Conservation (phyloP, 441 rosid species). For the Daphne laureola region DNA sequence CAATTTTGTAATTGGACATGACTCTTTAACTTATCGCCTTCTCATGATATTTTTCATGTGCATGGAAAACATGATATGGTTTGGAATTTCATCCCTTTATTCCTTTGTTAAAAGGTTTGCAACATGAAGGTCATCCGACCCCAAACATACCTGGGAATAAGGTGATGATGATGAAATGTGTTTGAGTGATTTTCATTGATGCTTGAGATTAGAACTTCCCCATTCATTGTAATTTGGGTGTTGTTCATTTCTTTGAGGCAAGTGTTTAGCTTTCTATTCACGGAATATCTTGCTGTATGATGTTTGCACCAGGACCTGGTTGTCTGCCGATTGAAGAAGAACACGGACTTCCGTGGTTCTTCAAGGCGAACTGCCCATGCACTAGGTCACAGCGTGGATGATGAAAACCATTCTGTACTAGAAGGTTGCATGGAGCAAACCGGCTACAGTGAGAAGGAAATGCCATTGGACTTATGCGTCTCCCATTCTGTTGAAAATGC, state of each 20-base stretch:
- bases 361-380: slow-evolving; percentile 14
- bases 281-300: not conserved
- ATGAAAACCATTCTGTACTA: not conserved
- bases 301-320: slow-evolving; percentile 47
- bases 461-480: slow-evolving; percentile 31
- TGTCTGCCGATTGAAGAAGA: slow-evolving; percentile 11
- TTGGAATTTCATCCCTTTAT: no score
- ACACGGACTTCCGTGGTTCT: slow-evolving; percentile 31
- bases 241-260: not conserved
- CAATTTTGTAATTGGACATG: no score
- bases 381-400: slow-evolving; percentile 8
- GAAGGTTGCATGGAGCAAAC: slow-evolving; percentile 23
- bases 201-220: no score
- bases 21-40: no score
- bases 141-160: no score
- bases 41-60: no score
- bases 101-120: no score
- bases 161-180: no score
- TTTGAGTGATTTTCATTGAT: no score
- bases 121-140: no score
- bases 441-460: slow-evolving; percentile 28
- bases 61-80: no score
- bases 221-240: not conserved
- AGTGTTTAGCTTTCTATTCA: not conserved
- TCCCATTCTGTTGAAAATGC: slow-evolving; percentile 42